phyloP scores from a whole-genome alignment of 495 filamentous ascomycete species.

The Acidomyces sp. region DNA sequence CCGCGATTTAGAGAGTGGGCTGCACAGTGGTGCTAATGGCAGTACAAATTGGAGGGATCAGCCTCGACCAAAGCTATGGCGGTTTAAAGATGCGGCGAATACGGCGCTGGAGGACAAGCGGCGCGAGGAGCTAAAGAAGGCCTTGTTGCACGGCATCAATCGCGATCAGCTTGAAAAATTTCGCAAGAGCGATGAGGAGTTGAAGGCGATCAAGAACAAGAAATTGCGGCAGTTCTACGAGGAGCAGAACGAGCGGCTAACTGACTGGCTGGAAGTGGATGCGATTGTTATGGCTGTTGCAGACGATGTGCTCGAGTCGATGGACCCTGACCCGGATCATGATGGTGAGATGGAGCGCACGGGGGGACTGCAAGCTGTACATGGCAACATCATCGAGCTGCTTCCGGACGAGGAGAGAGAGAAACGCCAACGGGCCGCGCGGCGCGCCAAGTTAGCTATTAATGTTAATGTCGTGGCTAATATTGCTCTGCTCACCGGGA shows the following conservation, averaged over 20 bases:
- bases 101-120: constrained; percentile 16
- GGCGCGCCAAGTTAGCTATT: constrained; percentile 39
- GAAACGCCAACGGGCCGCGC: constrained; percentile 28
- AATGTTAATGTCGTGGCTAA: constrained; percentile 40
- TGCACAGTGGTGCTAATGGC: constrained; percentile 4
- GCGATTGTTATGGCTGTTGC: constrained; percentile 36
- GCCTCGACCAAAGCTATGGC: constrained; percentile 12
- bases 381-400: constrained; percentile 32
- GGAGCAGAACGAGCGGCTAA: constrained; percentile 36
- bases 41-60: constrained; percentile 5
- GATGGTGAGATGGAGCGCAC: constrained; percentile 35
- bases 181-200: constrained; percentile 34
- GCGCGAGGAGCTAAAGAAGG: constrained; percentile 30
- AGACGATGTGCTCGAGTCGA: constrained; percentile 40
- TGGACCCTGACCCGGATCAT: constrained; percentile 39
- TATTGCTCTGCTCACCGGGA: constrained; percentile 33
- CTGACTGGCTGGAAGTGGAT: constrained; percentile 43
- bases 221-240: constrained; percentile 37
- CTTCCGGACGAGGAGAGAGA: constrained; percentile 38
- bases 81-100: constrained; percentile 14
- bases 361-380: constrained; percentile 28
- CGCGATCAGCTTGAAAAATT: constrained; percentile 29
- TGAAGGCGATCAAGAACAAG: constrained; percentile 36
- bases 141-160: constrained; percentile 34
- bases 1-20: constrained; percentile 7